Evolutionary conservation across 768 basidiomycete species (phyloP).

Genomic region (Rhizopogon sp.): DNA sequence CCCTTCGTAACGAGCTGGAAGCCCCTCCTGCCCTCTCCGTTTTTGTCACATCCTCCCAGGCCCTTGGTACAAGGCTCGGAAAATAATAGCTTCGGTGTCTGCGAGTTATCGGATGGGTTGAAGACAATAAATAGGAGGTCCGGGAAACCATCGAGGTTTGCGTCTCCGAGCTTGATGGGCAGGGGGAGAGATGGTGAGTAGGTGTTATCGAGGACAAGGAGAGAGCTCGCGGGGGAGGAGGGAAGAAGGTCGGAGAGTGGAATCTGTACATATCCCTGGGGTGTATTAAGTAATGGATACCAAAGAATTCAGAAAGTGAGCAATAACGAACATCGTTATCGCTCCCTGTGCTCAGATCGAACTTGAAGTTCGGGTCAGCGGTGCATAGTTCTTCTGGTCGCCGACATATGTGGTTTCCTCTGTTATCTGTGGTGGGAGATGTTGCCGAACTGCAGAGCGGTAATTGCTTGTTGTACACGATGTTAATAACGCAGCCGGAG

Average conservation of each 20-base stretch:
- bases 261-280: slow-evolving; percentile 62
- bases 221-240: slow-evolving; percentile 34
- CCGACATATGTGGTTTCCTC: slow-evolving; percentile 59
- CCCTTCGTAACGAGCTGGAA: slow-evolving; percentile 56
- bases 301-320: neutral
- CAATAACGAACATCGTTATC: slow-evolving; percentile 44
- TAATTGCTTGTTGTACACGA: slow-evolving; percentile 91
- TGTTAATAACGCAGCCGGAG: slow-evolving; percentile 74
- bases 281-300: neutral
- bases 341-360: slow-evolving; percentile 51
- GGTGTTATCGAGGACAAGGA: slow-evolving; percentile 68
- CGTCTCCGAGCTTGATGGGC: slow-evolving; percentile 81
- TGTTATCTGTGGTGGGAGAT: slow-evolving; percentile 38
- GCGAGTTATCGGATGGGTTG: slow-evolving; percentile 32
- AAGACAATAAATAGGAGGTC: slow-evolving; percentile 67
- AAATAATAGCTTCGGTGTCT: slow-evolving; percentile 55
- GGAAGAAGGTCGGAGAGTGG: slow-evolving; percentile 59
- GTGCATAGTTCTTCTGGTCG: slow-evolving; percentile 77
- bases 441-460: slow-evolving; percentile 66
- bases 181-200: slow-evolving; percentile 67
- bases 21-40: slow-evolving; percentile 54
- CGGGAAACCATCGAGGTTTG: slow-evolving; percentile 91
- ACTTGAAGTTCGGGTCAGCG: slow-evolving; percentile 75
- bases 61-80: slow-evolving; percentile 58
- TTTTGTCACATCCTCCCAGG: slow-evolving; percentile 50